Conservation (phyloP, 2,329 filamentous ascomycete species). For the Stenocarpella maydis region DNA sequence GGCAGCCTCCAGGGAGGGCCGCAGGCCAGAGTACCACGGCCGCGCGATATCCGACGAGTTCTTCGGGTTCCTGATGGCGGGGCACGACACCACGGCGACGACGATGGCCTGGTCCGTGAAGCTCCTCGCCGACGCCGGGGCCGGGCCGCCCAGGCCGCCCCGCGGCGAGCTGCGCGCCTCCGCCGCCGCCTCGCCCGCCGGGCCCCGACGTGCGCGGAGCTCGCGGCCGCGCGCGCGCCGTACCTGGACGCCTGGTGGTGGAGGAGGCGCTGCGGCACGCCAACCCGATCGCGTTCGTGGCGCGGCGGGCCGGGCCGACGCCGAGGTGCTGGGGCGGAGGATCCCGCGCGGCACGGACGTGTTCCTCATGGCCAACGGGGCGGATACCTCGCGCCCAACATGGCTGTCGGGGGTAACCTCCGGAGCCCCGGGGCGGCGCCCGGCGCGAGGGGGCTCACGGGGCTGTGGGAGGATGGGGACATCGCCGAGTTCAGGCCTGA, state of each 20-base stretch:
- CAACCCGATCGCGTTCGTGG: too few species aligned
- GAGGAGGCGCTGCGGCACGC: slow-evolving; percentile 49
- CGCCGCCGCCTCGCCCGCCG: slow-evolving; percentile 42
- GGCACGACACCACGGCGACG: slow-evolving; percentile 55
- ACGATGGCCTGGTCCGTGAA: slow-evolving; percentile 53
- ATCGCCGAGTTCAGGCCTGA: slow-evolving; percentile 27
- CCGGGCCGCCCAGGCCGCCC: slow-evolving; percentile 49
- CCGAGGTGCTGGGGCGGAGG: slow-evolving; percentile 49
- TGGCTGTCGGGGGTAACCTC: background rate
- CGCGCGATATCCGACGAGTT: slow-evolving; percentile 43
- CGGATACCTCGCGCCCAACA: slow-evolving; percentile 20
- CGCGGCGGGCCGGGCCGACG: too few species aligned
- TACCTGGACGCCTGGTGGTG: slow-evolving; percentile 55
- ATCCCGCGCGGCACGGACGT: slow-evolving; percentile 53
- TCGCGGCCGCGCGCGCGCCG: slow-evolving; percentile 47
- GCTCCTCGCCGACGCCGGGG: slow-evolving; percentile 48
- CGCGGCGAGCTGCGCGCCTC: slow-evolving; percentile 47
- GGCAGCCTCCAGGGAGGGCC: slow-evolving; percentile 24
- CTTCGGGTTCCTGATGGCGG: slow-evolving; percentile 52
- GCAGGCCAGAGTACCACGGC: slow-evolving; percentile 28
- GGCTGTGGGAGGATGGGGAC: slow-evolving; percentile 18
- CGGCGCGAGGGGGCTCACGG: too few species aligned
- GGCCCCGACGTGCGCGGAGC: slow-evolving; percentile 41
- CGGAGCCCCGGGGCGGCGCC: background rate
- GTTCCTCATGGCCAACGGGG: slow-evolving; percentile 50